Conservation (phyloP, 2,329 filamentous ascomycete genomes). For the Diaporthe nobilis region DNA sequence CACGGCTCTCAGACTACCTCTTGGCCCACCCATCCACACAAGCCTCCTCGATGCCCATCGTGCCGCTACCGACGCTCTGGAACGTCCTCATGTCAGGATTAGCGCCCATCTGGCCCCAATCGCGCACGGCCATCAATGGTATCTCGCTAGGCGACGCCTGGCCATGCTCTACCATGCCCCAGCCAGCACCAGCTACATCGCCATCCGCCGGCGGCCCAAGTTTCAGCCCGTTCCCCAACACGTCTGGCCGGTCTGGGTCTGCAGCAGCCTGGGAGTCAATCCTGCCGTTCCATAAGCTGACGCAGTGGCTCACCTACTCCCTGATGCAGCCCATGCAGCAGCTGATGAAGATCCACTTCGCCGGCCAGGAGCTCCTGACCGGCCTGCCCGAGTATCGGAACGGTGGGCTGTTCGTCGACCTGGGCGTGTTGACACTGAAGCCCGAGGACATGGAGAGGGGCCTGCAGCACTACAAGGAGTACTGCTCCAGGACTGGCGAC, state of each 20-base stretch:
- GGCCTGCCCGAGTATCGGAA: constrained; percentile 81
- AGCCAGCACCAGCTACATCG: constrained; percentile 57
- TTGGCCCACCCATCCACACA: constrained; percentile 91
- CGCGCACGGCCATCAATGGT: constrained; percentile 88
- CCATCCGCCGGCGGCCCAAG: constrained; percentile 62
- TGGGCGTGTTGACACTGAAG: constrained; percentile 67
- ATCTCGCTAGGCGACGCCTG: constrained; percentile 93
- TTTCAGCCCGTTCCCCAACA: constrained; percentile 62
- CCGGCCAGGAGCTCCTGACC: constrained; percentile 70
- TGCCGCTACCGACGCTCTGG: constrained; percentile 91
- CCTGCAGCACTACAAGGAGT: constrained; percentile 66
- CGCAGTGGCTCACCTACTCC: constrained; percentile 82
- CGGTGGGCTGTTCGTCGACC: constrained; percentile 76
- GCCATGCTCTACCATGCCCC: constrained; percentile 88
- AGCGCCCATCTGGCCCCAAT: constrained; percentile 88
- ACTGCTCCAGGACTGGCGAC: constrained; percentile 79
- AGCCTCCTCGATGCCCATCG: constrained; percentile 88
- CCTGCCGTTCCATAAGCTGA: constrained; percentile 73
- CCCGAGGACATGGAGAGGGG: constrained; percentile 59
- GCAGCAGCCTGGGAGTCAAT: constrained; percentile 83
- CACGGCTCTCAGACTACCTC: constrained; percentile 80
- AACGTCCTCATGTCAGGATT: constrained; percentile 90
- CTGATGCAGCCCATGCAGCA: constrained; percentile 75
- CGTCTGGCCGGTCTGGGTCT: constrained; percentile 48
- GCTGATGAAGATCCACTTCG: constrained; percentile 65